Percentiles rank a stretch among this genome's conserved stretches.
Evolutionary conservation across 768 basidiomycete genomes (phyloP).

Genomic region (Coprinopsis sp.): DNA sequence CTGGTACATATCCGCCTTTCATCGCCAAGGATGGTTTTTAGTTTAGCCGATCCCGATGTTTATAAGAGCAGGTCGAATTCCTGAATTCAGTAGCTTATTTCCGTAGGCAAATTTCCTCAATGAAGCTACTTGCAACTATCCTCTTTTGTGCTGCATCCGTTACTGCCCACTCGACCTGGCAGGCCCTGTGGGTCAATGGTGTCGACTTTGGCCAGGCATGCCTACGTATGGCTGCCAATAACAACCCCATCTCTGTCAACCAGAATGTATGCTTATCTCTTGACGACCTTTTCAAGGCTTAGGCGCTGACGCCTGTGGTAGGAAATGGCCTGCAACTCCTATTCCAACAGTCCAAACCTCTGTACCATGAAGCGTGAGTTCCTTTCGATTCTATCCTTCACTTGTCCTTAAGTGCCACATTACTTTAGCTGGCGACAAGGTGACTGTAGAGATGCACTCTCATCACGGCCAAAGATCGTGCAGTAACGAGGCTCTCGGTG

Average conservation of each 20-base stretch:
- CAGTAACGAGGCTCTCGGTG: constrained; percentile 44
- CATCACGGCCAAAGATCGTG: constrained; percentile 44
- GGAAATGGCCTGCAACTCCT: constrained; percentile 48
- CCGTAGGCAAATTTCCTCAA: too few relatives aligned
- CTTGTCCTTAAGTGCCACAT: neutral
- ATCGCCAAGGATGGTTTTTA: too few relatives aligned
- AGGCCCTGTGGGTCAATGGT: constrained; percentile 48
- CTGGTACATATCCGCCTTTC: too few relatives aligned
- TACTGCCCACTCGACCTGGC: constrained; percentile 51
- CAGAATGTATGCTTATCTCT: constrained; percentile 25
- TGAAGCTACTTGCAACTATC: neutral
- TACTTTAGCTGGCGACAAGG: constrained; percentile 36
- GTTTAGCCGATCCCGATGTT: too few relatives aligned
- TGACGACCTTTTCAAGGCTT: neutral
- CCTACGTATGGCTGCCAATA: constrained; percentile 39
- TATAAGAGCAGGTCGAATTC: too few relatives aligned
- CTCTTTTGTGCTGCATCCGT: constrained; percentile 29
- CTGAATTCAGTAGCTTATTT: too few relatives aligned
- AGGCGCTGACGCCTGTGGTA: constrained; percentile 9
- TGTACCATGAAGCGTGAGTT: constrained; percentile 39
- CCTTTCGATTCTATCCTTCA: neutral
- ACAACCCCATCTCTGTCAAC: constrained; percentile 43
- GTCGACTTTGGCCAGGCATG: constrained; percentile 45
- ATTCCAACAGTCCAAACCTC: constrained; percentile 28
- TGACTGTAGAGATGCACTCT: constrained; percentile 54